A percentile compares a stretch with the other conserved stretches of the same genome.
Evolutionary conservation across 352 stramenopile species (phyloP).

Genomic region (Phytophthora citrophthora): DNA sequence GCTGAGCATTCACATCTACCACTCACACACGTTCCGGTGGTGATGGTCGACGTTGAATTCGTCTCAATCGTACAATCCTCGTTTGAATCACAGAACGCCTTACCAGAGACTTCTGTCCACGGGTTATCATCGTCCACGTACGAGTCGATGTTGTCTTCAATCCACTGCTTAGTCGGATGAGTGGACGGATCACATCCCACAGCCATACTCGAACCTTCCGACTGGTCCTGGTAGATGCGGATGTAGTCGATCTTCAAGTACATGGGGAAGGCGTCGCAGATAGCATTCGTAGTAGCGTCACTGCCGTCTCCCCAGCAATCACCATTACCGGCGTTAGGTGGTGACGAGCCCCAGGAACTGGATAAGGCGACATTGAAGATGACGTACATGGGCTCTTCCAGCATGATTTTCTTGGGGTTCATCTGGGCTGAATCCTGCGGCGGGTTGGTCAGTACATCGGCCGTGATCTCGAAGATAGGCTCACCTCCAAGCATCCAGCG

Average conservation of each 20-base stretch:
- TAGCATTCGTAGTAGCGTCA: conserved; percentile 39
- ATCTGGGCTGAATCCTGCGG: conserved; percentile 54
- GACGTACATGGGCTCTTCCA: conserved; percentile 94
- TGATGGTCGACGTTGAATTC: conserved; percentile 23
- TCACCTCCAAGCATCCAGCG: conserved; percentile 83
- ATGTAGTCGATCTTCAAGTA: conserved; percentile 84
- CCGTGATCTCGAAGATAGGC: conserved; percentile 90
- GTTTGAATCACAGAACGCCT: conserved; percentile 54
- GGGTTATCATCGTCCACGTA: conserved; percentile 71
- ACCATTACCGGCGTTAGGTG: conserved; percentile 58
- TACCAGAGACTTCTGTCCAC: conserved; percentile 53
- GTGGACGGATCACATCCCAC: conserved; percentile 57
- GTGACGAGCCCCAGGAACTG: conserved; percentile 74
- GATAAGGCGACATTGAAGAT: conserved; percentile 95
- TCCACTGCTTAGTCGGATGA: conserved; percentile 72
- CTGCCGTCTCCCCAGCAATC: conserved; percentile 49
- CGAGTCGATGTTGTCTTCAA: conserved; percentile 73
- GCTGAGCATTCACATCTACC: conserved; percentile 40
- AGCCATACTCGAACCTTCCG: conserved; percentile 35
- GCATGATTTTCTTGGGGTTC: conserved; percentile 90
- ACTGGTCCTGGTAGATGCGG: conserved; percentile 66
- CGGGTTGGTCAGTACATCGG: conserved; percentile 52
- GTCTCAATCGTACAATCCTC: conserved; percentile 62
- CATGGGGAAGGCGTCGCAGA: conserved; percentile 72
- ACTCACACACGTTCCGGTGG: conserved; percentile 42